phyloP scores from a whole-genome alignment of 164 flowering plant genomes.

The Vitis riparia region DNA sequence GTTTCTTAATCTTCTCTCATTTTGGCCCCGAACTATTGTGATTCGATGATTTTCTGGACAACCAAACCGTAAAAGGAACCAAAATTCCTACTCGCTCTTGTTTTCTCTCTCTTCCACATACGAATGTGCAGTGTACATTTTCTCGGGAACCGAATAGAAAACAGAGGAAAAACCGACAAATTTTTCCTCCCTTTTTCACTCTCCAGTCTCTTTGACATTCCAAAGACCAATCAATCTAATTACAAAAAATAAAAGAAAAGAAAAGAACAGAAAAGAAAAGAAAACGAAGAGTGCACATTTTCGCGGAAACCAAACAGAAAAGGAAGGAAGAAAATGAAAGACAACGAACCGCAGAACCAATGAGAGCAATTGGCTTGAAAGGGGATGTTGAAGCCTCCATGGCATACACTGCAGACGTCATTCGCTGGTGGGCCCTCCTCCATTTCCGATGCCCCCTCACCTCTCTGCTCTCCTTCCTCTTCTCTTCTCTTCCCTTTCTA shows the following conservation, averaged over 20 bases:
- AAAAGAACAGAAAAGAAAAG: neutral
- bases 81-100: too few species aligned
- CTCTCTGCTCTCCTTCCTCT: slow-evolving; percentile 20
- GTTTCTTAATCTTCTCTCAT: too few species aligned
- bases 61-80: too few species aligned
- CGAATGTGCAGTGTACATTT: too few species aligned
- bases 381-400: slow-evolving; percentile 62
- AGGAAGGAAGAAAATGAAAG: neutral
- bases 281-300: neutral
- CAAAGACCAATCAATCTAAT: too few species aligned
- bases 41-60: too few species aligned
- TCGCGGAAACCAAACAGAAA: neutral
- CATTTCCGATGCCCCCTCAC: neutral
- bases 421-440: slow-evolving; percentile 62
- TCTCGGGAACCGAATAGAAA: too few species aligned
- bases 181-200: too few species aligned
- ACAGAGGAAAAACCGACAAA: too few species aligned
- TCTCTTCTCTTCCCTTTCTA: neutral
- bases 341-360: slow-evolving; percentile 80
- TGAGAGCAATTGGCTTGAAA: slow-evolving; percentile 96
- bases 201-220: too few species aligned
- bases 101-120: too few species aligned
- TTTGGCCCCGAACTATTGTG: too few species aligned
- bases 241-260: slow-evolving; percentile 1
- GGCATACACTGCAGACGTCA: slow-evolving; percentile 79